Evolutionary conservation across 2,329 filamentous ascomycete genomes (phyloP), one percentile per base, ranked within the genome.

Genomic region (Beauveria asiatica): DNA sequence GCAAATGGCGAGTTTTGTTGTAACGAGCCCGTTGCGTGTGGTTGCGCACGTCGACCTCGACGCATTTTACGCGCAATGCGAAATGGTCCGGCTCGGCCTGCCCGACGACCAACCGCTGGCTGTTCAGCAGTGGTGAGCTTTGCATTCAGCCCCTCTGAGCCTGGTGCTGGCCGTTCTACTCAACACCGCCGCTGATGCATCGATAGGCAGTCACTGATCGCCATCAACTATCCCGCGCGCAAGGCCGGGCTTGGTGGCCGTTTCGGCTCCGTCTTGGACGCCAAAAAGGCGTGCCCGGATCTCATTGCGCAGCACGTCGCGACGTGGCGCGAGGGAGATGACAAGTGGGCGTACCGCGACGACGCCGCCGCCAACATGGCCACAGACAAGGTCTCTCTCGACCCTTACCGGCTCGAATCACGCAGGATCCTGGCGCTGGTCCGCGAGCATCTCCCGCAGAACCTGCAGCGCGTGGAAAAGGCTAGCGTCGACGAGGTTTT

Each of bases 401-500:
- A 99, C 71, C 91, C 92, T 10, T 99, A 97, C 73, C 83, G 94
- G 41, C 79, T 90, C 33, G 84, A 97, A 73, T 95, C 90, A 19
- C 83, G 92, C 63, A 88, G 82, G 74, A 97, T 97, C 61, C 72
- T 97, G 67, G 83, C 85, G 11, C 75, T 85, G 60, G 89, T 97
- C 69, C 93, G 92, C 69, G 87, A 88, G 5, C 77, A 78, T 39
- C 74, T 97, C 49, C 88, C 89, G 1, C 70, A 80, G 0, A 73
- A 82, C 48, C 71, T 85, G 63, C 89, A 91, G 70, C 85, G 81
- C 67, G 84, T 97, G 49, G 93, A 99, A 76, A 99, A 97, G 71
- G 94, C 93, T 19, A 88, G 91, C 68, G 89, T 97, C 59, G 94
- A 99, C 70, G 94, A 99, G 73, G 92, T 97, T 9, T 99, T 97